Base-by-base conservation (phyloP, 371 early-diverging fungal species). In the Mortierella polycephala region DNA sequence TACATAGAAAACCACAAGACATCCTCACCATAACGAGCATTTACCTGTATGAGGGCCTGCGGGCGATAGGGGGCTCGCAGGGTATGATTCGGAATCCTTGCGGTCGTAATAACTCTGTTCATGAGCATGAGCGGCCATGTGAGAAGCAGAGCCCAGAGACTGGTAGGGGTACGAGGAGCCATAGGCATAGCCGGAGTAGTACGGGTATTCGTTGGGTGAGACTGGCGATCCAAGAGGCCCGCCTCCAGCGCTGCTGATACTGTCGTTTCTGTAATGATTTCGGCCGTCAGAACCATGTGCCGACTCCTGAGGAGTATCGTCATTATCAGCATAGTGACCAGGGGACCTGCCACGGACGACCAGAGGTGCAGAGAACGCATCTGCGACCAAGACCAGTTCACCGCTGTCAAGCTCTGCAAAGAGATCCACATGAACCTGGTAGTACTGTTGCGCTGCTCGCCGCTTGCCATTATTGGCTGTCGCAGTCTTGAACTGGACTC, bases 321-420 rank as follows among this genome's bases (percentile, higher is more conserved):
- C 85, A 14, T 71, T 84, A 64, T 92, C 92, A 23, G 89, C 87
- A 56, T 96, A 97, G 69, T 96, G 96, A 14, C 96, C 96, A 6
- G 98, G 98, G 51, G 95, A 92, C 39, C 98, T 90, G 23, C 98
- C 98, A 65, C 98, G 91, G 7, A 98, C 98, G 7, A 97, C 96
- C n/a, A 98, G 81, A 9, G 92, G 93, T 5, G 92, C 91, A 10
- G 95, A 95, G 74, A 90, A 88, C 23, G 88, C 85, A 7, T 85
- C 84, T 1, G 96, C 96, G 7, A 96, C 87, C 42, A 84, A 72
- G 40, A 88, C 62, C 39, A 80, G 71, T 23, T 79, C 71, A 55
- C 87, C 89, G 14, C 39, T 60, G 18, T 87, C 89, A 49, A 85
- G 85, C 64, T 90, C 89, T 12, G 93, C 95, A 75, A 83, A 89